Conservation (phyloP, 2,329 filamentous ascomycete species). For the Xenoacremonium recifei region DNA sequence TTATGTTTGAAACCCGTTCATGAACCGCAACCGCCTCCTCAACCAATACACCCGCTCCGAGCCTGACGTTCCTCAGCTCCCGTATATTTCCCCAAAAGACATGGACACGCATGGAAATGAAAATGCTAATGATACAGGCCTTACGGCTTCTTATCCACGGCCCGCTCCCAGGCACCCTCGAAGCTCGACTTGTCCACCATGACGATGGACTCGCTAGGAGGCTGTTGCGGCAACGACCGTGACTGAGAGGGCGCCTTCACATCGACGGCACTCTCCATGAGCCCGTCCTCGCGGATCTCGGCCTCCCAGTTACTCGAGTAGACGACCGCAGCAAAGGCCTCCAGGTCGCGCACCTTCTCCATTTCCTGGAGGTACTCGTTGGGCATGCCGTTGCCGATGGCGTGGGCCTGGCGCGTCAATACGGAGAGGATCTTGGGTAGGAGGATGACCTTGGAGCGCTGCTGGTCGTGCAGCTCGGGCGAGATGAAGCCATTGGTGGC, state of each 20-base stretch:
- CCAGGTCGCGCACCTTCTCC: slow-evolving; percentile 72
- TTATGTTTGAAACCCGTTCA: not conserved
- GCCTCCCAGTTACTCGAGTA: slow-evolving; percentile 82
- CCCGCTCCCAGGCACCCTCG: slow-evolving; percentile 70
- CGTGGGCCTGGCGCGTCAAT: slow-evolving; percentile 85
- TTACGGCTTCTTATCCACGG: slow-evolving; percentile 35
- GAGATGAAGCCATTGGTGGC: slow-evolving; percentile 33
- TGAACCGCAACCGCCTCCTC: too few relatives aligned
- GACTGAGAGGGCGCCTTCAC: slow-evolving; percentile 26
- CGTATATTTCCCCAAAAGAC: not conserved
- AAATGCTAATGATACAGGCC: slow-evolving; percentile 6
- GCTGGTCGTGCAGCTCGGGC: slow-evolving; percentile 51
- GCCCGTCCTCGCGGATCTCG: slow-evolving; percentile 54
- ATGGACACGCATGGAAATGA: not conserved
- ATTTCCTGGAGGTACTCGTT: slow-evolving; percentile 73
- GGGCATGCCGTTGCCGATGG: slow-evolving; percentile 75
- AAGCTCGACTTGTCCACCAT: slow-evolving; percentile 54
- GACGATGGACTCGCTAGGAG: slow-evolving; percentile 45
- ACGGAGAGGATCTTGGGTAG: slow-evolving; percentile 89
- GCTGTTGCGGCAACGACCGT: slow-evolving; percentile 17
- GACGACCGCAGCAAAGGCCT: slow-evolving; percentile 82
- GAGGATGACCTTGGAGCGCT: slow-evolving; percentile 59
- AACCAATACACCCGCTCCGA: too few relatives aligned
- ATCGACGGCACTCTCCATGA: slow-evolving; percentile 38
- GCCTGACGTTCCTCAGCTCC: too few relatives aligned